Conservation (phyloP, 2,329 filamentous ascomycete species). For the Didymosphaeria variabile region DNA sequence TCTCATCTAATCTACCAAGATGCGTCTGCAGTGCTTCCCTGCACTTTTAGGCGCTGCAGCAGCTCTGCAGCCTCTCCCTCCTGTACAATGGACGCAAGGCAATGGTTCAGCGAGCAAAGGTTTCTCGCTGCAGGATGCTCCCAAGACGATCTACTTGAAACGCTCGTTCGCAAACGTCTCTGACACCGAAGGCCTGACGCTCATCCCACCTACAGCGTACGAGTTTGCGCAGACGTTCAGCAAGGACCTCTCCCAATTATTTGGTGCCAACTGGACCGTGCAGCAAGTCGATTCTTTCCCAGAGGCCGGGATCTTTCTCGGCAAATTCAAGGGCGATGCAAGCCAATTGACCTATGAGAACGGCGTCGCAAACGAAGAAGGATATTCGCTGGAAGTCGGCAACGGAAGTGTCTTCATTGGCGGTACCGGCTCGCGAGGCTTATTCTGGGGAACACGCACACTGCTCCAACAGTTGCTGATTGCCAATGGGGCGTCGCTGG, state of each 20-base stretch:
- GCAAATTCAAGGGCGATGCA: constrained; percentile 38
- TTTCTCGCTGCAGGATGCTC: constrained; percentile 33
- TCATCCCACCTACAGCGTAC: constrained; percentile 61
- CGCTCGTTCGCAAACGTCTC: constrained; percentile 48
- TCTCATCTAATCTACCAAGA: constrained; percentile 13
- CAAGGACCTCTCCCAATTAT: constrained; percentile 55
- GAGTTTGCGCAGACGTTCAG: constrained; percentile 60
- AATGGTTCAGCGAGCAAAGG: constrained; percentile 21
- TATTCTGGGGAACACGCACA: constrained; percentile 60
- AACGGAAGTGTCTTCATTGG: constrained; percentile 48
- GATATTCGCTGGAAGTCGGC: constrained; percentile 57
- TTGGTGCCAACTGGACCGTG: constrained; percentile 55
- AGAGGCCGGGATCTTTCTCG: constrained; percentile 55
- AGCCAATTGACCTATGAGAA: constrained; percentile 57
- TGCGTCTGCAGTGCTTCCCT: constrained; percentile 23
- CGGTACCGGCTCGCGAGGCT: constrained; percentile 56
- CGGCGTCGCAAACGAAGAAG: constrained; percentile 59
- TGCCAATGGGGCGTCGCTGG: constrained; percentile 42
- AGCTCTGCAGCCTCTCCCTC: constrained; percentile 53
- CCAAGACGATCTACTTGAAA: constrained; percentile 55
- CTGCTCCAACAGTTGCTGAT: constrained; percentile 55
- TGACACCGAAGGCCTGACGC: constrained; percentile 59
- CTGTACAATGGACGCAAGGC: constrained; percentile 38
- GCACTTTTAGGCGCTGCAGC: constrained; percentile 29
- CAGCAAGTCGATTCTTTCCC: constrained; percentile 49